Base-by-base conservation (phyloP, 495 filamentous ascomycete genomes). In the Darksidea phi region DNA sequence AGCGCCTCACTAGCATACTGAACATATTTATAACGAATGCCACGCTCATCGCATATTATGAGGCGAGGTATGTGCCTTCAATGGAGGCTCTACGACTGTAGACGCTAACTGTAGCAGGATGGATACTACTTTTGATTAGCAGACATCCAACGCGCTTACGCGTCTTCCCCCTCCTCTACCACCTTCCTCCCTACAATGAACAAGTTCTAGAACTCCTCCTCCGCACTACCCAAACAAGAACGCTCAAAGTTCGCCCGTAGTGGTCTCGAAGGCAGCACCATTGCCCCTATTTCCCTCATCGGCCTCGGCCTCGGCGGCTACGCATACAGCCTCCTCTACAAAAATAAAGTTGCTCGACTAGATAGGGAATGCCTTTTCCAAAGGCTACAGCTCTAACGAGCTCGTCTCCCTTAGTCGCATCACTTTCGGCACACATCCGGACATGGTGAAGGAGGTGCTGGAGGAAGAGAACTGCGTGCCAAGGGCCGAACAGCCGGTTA, bases 271-370 rank as follows among this genome's bases (percentile, higher is more conserved):
- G 59, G 59, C 28, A 63, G 51, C 47, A 57, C 51, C 15, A 43
- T 63, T 15, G 53, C 59, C 18, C n/a, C 57, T 3, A 38, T 57
- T n/a, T 63, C 59, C 12, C 53, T 63, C 26, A 21, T 63, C 24
- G 51, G 51, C 21, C 55, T 64, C 24, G 55, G 47, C 8, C 55
- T 64, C 5, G 61, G 53, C 1, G 61, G 61, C 26, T 64, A 58
- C 36, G 47, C 55, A 13, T 64, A 64, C 25, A 64, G 28, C 38
- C 8, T 28, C 2, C 59, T 55, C 48, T 64, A 64, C 55, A 64
- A 64, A 32, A 32, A 47, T 6, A 41, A 42, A 37, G 61, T 64
- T 1, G n/a, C 18, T 59, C 26, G n/a, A 58, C 32, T 52, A 59
- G 41, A 59, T 64, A n/a, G 47, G 54, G 25, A 64, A 59, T 41